Conservation (phyloP, 1,139 yeast species). For the Taiozyma onychis region DNA sequence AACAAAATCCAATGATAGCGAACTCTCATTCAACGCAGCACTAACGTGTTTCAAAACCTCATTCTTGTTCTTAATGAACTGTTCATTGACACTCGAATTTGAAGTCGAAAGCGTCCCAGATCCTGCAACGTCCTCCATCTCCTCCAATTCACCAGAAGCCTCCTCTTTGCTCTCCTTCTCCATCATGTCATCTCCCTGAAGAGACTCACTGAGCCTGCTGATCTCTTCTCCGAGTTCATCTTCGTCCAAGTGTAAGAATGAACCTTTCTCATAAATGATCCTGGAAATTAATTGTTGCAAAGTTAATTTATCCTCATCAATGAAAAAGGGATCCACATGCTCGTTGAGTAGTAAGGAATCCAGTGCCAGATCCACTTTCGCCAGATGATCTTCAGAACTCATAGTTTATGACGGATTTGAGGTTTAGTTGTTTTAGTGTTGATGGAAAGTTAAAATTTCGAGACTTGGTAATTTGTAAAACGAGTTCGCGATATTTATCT, state of each 20-base stretch:
- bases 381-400: constrained; percentile 5
- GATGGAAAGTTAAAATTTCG: neutral
- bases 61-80: constrained; percentile 49
- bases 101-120: neutral
- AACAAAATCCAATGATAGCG: constrained; percentile 80
- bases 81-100: constrained; percentile 30
- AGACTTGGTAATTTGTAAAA: neutral
- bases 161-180: constrained; percentile 15
- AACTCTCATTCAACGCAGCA: constrained; percentile 81
- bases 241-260: constrained; percentile 46
- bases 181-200: neutral
- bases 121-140: constrained; percentile 11
- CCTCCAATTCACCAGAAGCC: constrained; percentile 8
- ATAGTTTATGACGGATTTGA: neutral
- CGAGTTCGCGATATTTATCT: neutral
- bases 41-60: constrained; percentile 53
- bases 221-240: constrained; percentile 45
- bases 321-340: constrained; percentile 19
- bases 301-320: constrained; percentile 24
- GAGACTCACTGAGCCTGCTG: constrained; percentile 11
- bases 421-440: neutral
- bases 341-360: constrained; percentile 22
- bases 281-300: constrained; percentile 38
- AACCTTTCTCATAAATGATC: constrained; percentile 41
- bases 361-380: constrained; percentile 14